Conservation (phyloP, 257 asterid genomes). For the Mentha longifolia region DNA sequence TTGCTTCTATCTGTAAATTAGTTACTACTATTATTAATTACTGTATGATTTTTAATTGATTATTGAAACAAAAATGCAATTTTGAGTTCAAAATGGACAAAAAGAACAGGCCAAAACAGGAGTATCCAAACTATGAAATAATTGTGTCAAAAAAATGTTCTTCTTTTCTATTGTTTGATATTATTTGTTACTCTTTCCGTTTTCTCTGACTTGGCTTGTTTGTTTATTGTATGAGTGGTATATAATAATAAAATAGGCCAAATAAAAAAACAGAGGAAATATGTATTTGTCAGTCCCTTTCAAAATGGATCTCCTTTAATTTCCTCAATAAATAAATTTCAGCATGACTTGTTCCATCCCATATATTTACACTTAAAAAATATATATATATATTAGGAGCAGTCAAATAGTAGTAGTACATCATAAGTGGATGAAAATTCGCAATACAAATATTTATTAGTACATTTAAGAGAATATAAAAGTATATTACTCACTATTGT, state of each 20-base stretch:
- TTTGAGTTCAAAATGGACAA: slow-evolving; percentile 8
- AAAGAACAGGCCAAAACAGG: slow-evolving; percentile 13
- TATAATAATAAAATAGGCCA: too few species aligned
- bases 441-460: not conserved
- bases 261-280: too few species aligned
- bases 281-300: slow-evolving; percentile 14
- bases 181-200: too few species aligned
- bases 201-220: too few species aligned
- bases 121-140: not conserved
- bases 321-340: not conserved
- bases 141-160: not conserved
- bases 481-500: not conserved
- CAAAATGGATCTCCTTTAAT: slow-evolving; percentile 20
- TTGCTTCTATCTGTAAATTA: not conserved
- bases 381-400: too few species aligned
- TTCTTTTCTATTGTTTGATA: not conserved
- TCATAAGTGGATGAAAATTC: too few species aligned
- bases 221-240: too few species aligned
- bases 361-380: not conserved
- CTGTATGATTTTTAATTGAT: not conserved
- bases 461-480: not conserved
- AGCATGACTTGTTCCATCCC: not conserved
- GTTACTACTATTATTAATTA: too few species aligned
- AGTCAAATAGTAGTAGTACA: too few species aligned
- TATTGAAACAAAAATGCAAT: not conserved